A percentile compares a stretch with the other conserved stretches of the same genome.
Conservation (phyloP, 805 yeast genomes). For the Priceomyces haplophilus region DNA sequence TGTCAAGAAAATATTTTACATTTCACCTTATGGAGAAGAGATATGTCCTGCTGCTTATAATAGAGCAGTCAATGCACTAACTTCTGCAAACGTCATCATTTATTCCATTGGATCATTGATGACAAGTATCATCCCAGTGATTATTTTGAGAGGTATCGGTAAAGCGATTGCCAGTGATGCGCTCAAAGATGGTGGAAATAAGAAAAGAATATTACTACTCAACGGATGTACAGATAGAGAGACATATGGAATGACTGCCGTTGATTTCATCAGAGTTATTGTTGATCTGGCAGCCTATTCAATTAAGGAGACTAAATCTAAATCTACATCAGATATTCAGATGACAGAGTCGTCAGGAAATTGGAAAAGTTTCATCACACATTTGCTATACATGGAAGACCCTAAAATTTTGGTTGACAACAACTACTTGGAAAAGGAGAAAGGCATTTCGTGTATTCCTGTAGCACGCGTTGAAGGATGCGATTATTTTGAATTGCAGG, state of each 20-base stretch:
- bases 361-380: conserved; percentile 57
- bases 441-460: conserved; percentile 48
- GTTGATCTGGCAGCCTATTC: conserved; percentile 57
- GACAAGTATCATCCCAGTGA: conserved; percentile 82
- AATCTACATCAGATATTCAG: conserved; percentile 11
- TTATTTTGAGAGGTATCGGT: conserved; percentile 71
- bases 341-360: conserved; percentile 11
- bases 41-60: conserved; percentile 71
- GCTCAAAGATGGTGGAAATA: conserved; percentile 10
- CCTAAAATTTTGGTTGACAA: conserved; percentile 52
- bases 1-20: conserved; percentile 68
- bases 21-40: conserved; percentile 86
- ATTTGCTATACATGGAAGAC: conserved; percentile 52
- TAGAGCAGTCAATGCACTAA: conserved; percentile 52
- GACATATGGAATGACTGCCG: conserved; percentile 63
- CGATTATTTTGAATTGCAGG: conserved; percentile 38
- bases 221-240: conserved; percentile 82
- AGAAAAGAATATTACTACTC: conserved; percentile 57
- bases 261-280: conserved; percentile 55
- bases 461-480: conserved; percentile 26
- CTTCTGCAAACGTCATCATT: conserved; percentile 52
- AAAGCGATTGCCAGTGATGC: conserved; percentile 45
- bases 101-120: conserved; percentile 85
- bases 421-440: conserved; percentile 26
- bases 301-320: conserved; percentile 17